Evolutionary conservation across 495 filamentous ascomycete species (phyloP).

Genomic region (Talaromyces adpressus): DNA sequence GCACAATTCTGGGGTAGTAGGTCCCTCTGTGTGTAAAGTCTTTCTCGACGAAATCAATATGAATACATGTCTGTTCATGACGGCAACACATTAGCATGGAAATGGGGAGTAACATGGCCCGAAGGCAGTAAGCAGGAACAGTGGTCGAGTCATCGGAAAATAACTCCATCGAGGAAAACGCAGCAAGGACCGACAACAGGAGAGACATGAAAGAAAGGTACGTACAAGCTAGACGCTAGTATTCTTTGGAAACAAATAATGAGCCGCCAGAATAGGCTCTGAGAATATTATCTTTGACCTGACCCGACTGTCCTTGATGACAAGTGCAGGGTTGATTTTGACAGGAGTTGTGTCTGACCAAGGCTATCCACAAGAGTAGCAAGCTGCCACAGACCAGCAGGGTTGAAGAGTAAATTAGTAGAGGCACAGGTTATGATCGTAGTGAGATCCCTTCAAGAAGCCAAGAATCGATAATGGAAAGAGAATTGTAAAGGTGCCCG

Average conservation of each 20-base stretch:
- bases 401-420: constrained; percentile 11
- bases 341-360: constrained; percentile 3
- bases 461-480: constrained; percentile 8
- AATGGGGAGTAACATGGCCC: constrained; percentile 2
- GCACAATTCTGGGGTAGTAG: constrained; percentile 1
- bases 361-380: constrained; percentile 5
- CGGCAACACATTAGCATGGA: constrained; percentile 34
- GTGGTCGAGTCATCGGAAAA: neutral
- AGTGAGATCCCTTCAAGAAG: constrained; percentile 3
- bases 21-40: neutral
- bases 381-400: constrained; percentile 10
- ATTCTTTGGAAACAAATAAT: constrained; percentile 9
- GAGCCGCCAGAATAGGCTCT: constrained; percentile 3
- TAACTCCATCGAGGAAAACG: neutral
- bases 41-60: constrained; percentile 27
- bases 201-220: constrained; percentile 21
- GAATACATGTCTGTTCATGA: constrained; percentile 39
- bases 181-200: neutral
- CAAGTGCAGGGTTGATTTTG: constrained; percentile 28
- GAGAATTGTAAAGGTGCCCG: neutral
- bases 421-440: neutral
- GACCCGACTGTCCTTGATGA: constrained; percentile 28
- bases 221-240: constrained; percentile 35
- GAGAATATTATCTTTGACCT: neutral
- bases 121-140: neutral